Conservation (phyloP, 176 grass and related monocot species). For the Saccharum spontaneum region DNA sequence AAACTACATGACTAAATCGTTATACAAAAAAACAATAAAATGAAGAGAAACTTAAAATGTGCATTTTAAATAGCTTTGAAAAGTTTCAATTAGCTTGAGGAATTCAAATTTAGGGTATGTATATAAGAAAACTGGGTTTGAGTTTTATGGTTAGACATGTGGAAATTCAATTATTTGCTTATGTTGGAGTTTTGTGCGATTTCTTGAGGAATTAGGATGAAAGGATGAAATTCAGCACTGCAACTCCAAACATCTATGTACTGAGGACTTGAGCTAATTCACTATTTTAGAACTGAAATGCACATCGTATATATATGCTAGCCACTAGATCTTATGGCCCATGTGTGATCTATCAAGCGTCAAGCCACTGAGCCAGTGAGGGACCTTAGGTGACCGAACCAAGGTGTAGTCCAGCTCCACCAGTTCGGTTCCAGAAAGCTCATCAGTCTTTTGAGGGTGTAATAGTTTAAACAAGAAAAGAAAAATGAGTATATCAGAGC, state of each 20-base stretch:
- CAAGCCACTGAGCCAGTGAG: neutral
- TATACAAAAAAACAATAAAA: neutral
- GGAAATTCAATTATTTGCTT: neutral
- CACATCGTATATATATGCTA: neutral
- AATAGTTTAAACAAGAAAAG: neutral
- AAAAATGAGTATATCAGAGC: neutral
- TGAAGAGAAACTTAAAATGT: neutral
- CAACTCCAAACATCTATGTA: neutral
- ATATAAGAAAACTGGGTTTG: neutral
- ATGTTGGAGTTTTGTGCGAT: neutral
- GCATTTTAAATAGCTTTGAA: neutral
- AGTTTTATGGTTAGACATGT: neutral
- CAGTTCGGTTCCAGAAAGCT: neutral
- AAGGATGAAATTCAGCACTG: neutral
- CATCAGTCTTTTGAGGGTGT: neutral
- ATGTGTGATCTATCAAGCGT: neutral
- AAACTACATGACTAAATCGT: neutral
- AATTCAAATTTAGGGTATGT: neutral
- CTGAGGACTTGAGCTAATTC: neutral
- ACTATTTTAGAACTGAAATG: neutral
- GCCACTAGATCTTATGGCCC: neutral
- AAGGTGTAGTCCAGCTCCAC: neutral
- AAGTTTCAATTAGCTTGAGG: neutral
- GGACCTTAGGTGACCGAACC: neutral
- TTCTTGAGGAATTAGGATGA: neutral